Evolutionary conservation across 73 alveolate species (phyloP).

Genomic region (Paramecium primaurelia): DNA sequence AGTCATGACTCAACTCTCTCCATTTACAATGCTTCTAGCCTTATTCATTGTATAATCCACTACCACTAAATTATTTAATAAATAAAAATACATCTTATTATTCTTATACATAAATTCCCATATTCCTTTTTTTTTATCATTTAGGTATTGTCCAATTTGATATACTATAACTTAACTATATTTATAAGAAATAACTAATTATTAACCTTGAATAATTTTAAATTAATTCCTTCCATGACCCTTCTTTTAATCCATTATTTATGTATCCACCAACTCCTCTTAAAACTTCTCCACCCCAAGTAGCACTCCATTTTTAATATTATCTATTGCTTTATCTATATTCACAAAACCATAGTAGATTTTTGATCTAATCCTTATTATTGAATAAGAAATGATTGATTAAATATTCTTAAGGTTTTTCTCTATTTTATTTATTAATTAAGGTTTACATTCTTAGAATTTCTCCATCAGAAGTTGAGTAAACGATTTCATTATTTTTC

Average conservation of each 20-base stretch:
- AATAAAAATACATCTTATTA: background rate
- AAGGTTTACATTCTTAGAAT: background rate
- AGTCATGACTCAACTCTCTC: background rate
- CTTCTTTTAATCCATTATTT: background rate
- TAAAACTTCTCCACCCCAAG: background rate
- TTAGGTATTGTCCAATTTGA: background rate
- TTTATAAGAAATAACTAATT: too few relatives aligned
- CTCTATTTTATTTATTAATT: background rate
- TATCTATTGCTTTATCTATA: background rate
- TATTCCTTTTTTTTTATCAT: background rate
- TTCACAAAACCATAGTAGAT: background rate
- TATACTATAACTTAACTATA: background rate
- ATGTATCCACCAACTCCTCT: background rate
- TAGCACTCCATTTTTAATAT: background rate
- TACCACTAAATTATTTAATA: background rate
- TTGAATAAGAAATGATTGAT: background rate
- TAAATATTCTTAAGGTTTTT: too few relatives aligned
- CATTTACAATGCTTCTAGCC: background rate
- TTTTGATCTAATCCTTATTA: background rate
- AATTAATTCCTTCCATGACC: background rate
- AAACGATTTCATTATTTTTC: too few relatives aligned
- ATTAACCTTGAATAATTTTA: background rate
- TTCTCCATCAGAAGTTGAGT: background rate
- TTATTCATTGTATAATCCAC: background rate
- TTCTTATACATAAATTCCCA: background rate